A percentile compares a stretch with the other conserved stretches of the same genome.
Evolutionary conservation across 306 rosid species (phyloP).

Genomic region (Benincasa hispida): DNA sequence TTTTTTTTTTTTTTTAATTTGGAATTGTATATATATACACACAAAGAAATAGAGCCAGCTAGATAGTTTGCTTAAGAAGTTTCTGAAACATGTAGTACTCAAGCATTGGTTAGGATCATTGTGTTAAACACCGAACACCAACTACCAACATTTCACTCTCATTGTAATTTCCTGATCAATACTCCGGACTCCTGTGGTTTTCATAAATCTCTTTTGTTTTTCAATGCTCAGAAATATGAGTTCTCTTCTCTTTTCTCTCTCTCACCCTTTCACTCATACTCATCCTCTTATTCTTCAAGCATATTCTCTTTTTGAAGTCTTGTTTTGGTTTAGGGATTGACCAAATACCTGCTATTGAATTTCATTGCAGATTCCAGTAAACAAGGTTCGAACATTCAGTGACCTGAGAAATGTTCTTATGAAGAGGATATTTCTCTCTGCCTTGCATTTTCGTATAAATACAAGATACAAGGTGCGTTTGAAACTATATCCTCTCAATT

Average conservation of each 20-base stretch:
- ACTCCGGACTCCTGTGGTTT: conserved; percentile 23
- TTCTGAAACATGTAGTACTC: background rate
- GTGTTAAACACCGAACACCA: background rate
- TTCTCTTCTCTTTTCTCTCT: background rate
- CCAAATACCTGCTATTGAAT: background rate
- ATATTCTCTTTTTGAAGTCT: background rate
- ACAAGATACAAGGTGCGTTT: conserved; percentile 83
- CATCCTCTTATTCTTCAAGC: background rate
- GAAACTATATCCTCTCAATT: background rate
- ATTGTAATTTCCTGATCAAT: conserved; percentile 24
- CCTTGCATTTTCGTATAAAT: conserved; percentile 93
- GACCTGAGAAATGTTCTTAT: conserved; percentile 88
- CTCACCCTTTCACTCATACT: background rate
- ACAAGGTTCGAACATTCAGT: conserved; percentile 65
- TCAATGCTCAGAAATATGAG: conserved; percentile 53
- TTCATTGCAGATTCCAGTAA: conserved; percentile 81
- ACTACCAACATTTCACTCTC: background rate
- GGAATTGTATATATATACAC: too few relatives aligned
- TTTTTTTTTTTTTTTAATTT: too few relatives aligned
- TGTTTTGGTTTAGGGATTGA: conserved; percentile 2
- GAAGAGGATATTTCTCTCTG: conserved; percentile 97
- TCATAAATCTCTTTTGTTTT: conserved; percentile 41
- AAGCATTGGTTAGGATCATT: background rate
- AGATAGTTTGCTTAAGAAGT: background rate
- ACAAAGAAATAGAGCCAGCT: background rate